phyloP scores from a whole-genome alignment of 495 filamentous ascomycete genomes.

The Talaromyces thailandensis region DNA sequence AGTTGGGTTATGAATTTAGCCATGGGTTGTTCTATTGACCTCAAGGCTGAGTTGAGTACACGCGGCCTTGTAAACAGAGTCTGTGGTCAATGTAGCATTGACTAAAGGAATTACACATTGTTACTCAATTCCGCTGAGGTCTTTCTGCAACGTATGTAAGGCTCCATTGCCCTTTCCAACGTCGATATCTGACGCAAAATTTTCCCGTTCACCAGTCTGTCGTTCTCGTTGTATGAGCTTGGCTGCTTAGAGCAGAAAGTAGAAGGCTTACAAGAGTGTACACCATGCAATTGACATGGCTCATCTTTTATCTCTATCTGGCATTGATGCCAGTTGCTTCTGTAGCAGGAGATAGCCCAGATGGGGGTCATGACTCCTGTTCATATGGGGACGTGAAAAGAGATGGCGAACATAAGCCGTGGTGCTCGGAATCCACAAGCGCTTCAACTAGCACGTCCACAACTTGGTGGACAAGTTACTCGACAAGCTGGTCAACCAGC shows the following conservation, averaged over 20 bases:
- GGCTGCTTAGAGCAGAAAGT: background rate
- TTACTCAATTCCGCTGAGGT: background rate
- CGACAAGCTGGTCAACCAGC: background rate
- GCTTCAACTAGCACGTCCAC: background rate
- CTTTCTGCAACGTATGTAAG: background rate
- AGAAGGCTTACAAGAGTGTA: background rate
- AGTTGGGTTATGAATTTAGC: background rate
- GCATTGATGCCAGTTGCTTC: background rate
- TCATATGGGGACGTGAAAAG: background rate
- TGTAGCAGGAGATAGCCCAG: background rate
- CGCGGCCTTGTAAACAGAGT: background rate
- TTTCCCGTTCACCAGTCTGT: background rate
- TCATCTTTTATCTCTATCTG: background rate
- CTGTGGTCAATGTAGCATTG: background rate
- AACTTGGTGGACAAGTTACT: conserved; percentile 1
- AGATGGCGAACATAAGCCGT: background rate
- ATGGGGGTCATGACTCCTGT: background rate
- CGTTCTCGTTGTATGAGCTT: background rate
- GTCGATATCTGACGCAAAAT: background rate
- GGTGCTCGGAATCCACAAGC: background rate
- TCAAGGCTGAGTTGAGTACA: background rate
- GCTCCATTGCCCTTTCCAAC: background rate
- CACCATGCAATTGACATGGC: background rate
- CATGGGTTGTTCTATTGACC: background rate
- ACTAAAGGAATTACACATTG: background rate